A percentile compares a stretch with the other conserved stretches of the same genome.
Conservation (phyloP, 2,329 filamentous ascomycete species). For the Diplodia sapinea region DNA sequence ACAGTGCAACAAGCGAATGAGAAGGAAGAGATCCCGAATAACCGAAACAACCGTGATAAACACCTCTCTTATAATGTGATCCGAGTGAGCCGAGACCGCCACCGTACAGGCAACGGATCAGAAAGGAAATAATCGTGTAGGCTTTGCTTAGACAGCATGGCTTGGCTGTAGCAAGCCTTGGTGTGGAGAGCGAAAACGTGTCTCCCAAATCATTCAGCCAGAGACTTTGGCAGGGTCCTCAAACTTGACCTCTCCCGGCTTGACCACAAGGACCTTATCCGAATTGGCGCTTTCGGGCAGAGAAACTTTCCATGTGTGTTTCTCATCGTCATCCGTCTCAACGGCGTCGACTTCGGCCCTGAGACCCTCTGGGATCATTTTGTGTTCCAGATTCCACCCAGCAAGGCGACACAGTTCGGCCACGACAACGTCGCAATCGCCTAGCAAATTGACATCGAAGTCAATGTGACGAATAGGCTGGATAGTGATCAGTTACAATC, state of each 20-base stretch:
- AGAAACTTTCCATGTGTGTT: conserved; percentile 32
- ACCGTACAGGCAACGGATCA: neutral
- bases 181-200: neutral
- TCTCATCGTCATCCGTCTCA: conserved; percentile 38
- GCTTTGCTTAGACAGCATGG: neutral
- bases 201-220: conserved; percentile 30
- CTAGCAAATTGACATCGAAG: conserved; percentile 95
- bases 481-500: conserved; percentile 3
- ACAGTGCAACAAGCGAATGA: neutral
- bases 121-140: neutral
- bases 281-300: neutral
- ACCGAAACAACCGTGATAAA: conserved; percentile 13
- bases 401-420: conserved; percentile 82
- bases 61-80: conserved; percentile 10
- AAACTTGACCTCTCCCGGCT: conserved; percentile 30
- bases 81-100: neutral
- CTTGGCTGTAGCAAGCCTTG: neutral
- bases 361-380: conserved; percentile 78
- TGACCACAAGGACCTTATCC: conserved; percentile 10
- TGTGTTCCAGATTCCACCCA: conserved; percentile 79
- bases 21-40: neutral
- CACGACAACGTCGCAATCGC: conserved; percentile 90
- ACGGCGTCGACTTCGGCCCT: conserved; percentile 59
- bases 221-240: conserved; percentile 37
- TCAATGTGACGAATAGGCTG: conserved; percentile 83